Evolutionary conservation across 2,329 filamentous ascomycete genomes (phyloP), one percentile per base, ranked within the genome.

Genomic region (Epichloe coenophiala): DNA sequence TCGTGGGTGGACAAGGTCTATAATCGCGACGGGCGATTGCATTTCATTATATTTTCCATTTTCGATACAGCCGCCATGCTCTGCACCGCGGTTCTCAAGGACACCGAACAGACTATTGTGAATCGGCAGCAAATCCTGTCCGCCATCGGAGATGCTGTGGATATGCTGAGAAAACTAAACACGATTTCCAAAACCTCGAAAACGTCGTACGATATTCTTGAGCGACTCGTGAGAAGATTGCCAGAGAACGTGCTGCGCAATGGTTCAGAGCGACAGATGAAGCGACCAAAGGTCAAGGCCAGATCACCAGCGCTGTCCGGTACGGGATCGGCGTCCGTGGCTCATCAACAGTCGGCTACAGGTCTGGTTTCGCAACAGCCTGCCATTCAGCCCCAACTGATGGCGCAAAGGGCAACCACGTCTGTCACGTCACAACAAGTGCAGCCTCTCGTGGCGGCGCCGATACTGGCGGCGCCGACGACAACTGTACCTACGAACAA

Each of bases 31-130:
- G 69, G 70, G 2, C 71, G 74, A 23, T 72, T 75, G 36, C 72
- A 76, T 52, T 68, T 76, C 48, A 71, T 74, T 15, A 70, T 73
- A 0, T 78, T 76, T 48, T 65, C 69, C 4, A 66, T 76, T 27
- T 76, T 77, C 50, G 73, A 77, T 51, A 74, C 73, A 0, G 68
- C 72, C 0, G 70, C 73, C 1, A 64, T 73, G 35, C 60, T 77
- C 3, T 75, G 70, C 50, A 75, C 74, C 0, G 71, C 73, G 0
- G 59, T 77, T 5, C 68, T 75, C 8, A 74, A 77, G 53, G 74
- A 77, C 39, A 56, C 58, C 8, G 61, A 67, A 9, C 53, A 59
- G 15, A 64, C 60, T 5, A 64, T 74, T 3, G 65, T 66, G 1
- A 66, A 62, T 36, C 66, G 68, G 11, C 62, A 68, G 0, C 64